phyloP scores from a whole-genome alignment of 768 basidiomycete species.

The Rhizopogon vesiculosus region DNA sequence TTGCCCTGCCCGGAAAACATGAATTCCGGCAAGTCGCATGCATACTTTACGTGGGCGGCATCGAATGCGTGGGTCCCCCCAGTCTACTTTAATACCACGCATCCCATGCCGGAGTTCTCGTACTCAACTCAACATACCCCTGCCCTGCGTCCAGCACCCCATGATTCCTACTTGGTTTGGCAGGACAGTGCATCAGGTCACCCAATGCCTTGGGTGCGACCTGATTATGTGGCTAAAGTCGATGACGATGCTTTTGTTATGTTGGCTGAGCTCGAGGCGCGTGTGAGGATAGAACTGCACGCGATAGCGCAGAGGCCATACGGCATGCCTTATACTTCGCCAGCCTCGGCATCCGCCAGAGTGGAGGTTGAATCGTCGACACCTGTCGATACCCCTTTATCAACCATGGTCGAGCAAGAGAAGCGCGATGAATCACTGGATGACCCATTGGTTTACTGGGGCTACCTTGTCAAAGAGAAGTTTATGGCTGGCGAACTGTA shows the following conservation, averaged over 20 bases:
- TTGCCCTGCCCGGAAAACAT: slow-evolving; percentile 89
- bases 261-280: slow-evolving; percentile 90
- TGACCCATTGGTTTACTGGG: slow-evolving; percentile 84
- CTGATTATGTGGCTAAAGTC: slow-evolving; percentile 90
- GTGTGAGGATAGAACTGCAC: slow-evolving; percentile 75
- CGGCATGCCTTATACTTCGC: slow-evolving; percentile 8
- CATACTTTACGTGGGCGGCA: slow-evolving; percentile 91
- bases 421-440: slow-evolving; percentile 14
- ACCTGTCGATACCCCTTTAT: neutral
- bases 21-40: slow-evolving; percentile 91
- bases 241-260: slow-evolving; percentile 97
- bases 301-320: slow-evolving; percentile 27
- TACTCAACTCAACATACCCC: slow-evolving; percentile 57
- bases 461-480: slow-evolving; percentile 83
- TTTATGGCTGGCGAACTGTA: slow-evolving; percentile 98
- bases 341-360: neutral
- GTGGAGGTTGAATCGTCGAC: neutral
- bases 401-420: neutral
- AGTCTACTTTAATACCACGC: slow-evolving; percentile 47
- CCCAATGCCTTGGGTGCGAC: slow-evolving; percentile 69
- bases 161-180: slow-evolving; percentile 64
- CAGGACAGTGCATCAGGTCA: slow-evolving; percentile 38
- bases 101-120: slow-evolving; percentile 46
- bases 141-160: slow-evolving; percentile 61
- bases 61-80: slow-evolving; percentile 89